phyloP scores from a whole-genome alignment of 148 eudicot genomes.

The Arbutus unedo region DNA sequence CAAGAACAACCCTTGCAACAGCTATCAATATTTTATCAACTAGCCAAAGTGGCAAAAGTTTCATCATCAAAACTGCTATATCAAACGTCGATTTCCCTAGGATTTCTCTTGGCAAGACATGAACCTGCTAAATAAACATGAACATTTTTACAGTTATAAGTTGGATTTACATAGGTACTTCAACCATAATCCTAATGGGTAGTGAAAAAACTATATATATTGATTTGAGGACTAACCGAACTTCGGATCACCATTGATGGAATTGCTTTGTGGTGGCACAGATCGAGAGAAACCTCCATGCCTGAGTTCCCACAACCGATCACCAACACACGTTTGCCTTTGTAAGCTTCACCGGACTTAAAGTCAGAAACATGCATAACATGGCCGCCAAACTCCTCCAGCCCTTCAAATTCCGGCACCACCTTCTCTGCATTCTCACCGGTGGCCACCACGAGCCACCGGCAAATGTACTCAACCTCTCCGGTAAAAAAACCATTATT shows the following conservation, averaged over 20 bases:
- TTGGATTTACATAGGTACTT: not conserved
- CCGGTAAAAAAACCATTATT: not conserved
- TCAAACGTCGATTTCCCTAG: constrained; percentile 79
- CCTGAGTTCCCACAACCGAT: constrained; percentile 97
- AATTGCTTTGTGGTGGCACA: constrained; percentile 61
- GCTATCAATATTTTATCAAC: constrained; percentile 65
- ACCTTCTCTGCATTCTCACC: constrained; percentile 95
- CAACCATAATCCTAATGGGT: not conserved
- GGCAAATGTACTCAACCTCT: constrained; percentile 73
- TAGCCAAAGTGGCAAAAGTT: constrained; percentile 47
- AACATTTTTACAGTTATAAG: not conserved
- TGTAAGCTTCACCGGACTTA: constrained; percentile 55
- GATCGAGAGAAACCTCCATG: constrained; percentile 96
- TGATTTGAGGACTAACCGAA: constrained; percentile 49
- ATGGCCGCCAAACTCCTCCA: constrained; percentile 60
- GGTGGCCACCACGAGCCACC: constrained; percentile 93
- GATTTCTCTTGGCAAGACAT: constrained; percentile 74
- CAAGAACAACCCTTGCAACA: constrained; percentile 46
- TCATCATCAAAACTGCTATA: constrained; percentile 57
- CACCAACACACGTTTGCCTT: constrained; percentile 64
- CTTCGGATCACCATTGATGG: constrained; percentile 71
- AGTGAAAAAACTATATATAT: not conserved
- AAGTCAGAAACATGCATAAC: constrained; percentile 83
- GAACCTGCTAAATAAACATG: constrained; percentile 49
- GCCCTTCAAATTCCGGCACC: constrained; percentile 78